Base-by-base conservation (phyloP, 1,284 basidiomycete genomes). In the Pyrrhoderma noxium region DNA sequence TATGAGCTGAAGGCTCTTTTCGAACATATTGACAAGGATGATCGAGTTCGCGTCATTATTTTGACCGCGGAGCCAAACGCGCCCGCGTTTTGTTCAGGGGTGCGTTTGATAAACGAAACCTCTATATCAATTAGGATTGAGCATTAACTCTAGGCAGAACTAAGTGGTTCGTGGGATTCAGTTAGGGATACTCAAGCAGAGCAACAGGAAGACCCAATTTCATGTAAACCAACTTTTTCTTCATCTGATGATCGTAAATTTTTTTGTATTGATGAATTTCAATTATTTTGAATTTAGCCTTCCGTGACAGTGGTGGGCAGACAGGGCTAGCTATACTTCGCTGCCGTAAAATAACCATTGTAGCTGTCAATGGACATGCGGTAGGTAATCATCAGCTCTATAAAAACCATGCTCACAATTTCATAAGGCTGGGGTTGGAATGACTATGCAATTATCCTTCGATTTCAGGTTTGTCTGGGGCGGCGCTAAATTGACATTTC, bases 341-440 rank as follows among this genome's bases (percentile, higher is more conserved):
- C 1, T 79, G 76, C 61, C 71, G 76, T 47, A 80, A 80, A 59
- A 68, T 80, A 27, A 79, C 78, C 8, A 75, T 79, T 39, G 69
- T 68, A 39, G 76, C 77, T 3, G 74, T 79, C 21, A 79, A 80
- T 55, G 77, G 78, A 0, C 75, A 77, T 60, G 76, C 76, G n/a
- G 77, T 76, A 59, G 27, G 72, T 62, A 31, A 22, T 9, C n/a
- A 38, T 2, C 21, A 11, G 31, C 13, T 3, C 21, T 11, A 7
- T 16, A 35, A 8, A 21, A 3, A 37, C n/a, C 27, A 34, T 35
- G 13, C 19, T 9, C 44, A 43, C 27, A 19, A 13, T 38, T 7
- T 21, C 7, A 21, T 18, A 3, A 76, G 75, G 74, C 71, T 14
- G 77, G 77, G 1, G 70, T 76, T 25, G 77, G 77, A 3, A 63